Evolutionary conservation across 257 asterid genomes (phyloP), one percentile per base, ranked within the genome.

Genomic region (Ajuga chamaepitys): DNA sequence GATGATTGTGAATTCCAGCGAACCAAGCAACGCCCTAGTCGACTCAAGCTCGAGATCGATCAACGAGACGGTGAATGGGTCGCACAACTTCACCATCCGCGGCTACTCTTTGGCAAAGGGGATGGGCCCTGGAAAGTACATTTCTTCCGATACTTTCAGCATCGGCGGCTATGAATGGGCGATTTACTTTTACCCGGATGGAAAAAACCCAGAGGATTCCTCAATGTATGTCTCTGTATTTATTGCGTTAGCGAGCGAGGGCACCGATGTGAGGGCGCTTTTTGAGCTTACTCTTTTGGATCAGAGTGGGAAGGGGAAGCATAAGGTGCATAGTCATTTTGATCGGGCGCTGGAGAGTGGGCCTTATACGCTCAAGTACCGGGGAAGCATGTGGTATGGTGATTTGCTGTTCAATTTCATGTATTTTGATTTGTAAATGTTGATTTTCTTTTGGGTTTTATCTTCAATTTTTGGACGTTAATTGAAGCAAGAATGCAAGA

Each of bases 301-400:
- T 71, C 97, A 89, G 80, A 89, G 94, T 77, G 97, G 97, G 26
- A 89, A 82, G 60, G 91, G 86, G 37, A 89, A 85, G 72, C 94
- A 89, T 56, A 89, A 89, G 77, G 88, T 89, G 67, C 97, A 89
- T 72, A 87, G 94, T 54, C 97, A 89, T 81, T 89, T 89, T 59
- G 95, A 87, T 80, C 88, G 97, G 61, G 85, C 95, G 25, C 77
- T 87, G 64, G 97, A 89, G 80, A 85, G 95, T 58, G 97, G 97
- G 37, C 97, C 97, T 17, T 89, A 89, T 66, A 77, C 94, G 4
- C 82, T 89, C 63, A 89, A 87, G 65, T 89, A 89, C 77, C 71
- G 85, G 70, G 97, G 97, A 53, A 89, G 97, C 91, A 89, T 89
- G 97, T 89, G 97, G 97, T 89, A 85, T 65, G 42, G 81, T 44